Conservation (phyloP, 768 basidiomycete species). For the Russula sp. region DNA sequence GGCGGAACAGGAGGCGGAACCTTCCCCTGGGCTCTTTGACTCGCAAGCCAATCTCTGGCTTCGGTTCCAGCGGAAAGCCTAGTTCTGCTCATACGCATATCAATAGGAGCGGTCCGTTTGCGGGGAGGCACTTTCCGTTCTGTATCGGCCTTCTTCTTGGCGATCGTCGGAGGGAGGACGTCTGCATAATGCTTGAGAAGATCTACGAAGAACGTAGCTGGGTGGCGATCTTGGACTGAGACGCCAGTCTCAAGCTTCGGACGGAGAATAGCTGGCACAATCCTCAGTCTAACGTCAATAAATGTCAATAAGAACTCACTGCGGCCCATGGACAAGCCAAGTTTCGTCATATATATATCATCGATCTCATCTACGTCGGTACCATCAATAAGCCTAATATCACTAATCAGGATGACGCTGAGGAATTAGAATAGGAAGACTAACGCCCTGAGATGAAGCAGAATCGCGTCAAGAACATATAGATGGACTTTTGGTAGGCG, state of each 20-base stretch:
- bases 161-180: slow-evolving; percentile 75
- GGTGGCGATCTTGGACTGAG: slow-evolving; percentile 88
- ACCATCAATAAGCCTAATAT: slow-evolving; percentile 54
- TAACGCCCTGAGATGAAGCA: slow-evolving; percentile 70
- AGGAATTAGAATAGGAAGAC: neutral
- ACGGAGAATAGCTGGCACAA: slow-evolving; percentile 59
- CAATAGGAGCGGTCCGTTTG: slow-evolving; percentile 82
- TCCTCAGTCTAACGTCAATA: neutral
- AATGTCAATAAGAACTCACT: slow-evolving; percentile 43
- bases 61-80: slow-evolving; percentile 69
- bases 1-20: slow-evolving; percentile 24
- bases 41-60: slow-evolving; percentile 61
- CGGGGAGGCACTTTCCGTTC: slow-evolving; percentile 78
- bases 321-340: slow-evolving; percentile 82
- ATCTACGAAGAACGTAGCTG: slow-evolving; percentile 78
- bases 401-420: slow-evolving; percentile 7
- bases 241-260: slow-evolving; percentile 78
- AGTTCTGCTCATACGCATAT: slow-evolving; percentile 81
- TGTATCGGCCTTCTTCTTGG: slow-evolving; percentile 80
- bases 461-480: slow-evolving; percentile 68
- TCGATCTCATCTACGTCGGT: slow-evolving; percentile 67
- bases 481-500: slow-evolving; percentile 75
- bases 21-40: slow-evolving; percentile 40
- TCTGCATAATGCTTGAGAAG: slow-evolving; percentile 68
- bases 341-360: slow-evolving; percentile 80